A percentile compares a stretch with the other conserved stretches of the same genome.
phyloP scores from a whole-genome alignment of 2,329 filamentous ascomycete genomes.

The Claviceps cyperi region DNA sequence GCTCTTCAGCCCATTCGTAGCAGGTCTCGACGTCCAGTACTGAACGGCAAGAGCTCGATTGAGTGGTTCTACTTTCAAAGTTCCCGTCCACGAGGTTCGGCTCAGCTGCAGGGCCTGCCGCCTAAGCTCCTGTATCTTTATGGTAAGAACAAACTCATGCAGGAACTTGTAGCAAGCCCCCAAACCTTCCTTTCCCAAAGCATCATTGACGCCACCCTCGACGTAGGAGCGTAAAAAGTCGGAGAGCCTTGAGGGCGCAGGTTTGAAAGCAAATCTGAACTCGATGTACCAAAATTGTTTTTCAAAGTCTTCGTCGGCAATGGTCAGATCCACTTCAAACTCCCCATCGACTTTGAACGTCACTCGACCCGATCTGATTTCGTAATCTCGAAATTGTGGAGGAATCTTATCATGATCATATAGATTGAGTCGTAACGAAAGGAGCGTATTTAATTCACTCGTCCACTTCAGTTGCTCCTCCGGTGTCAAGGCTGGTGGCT shows the following conservation, averaged over 20 bases:
- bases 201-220: constrained; percentile 57
- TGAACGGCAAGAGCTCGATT: constrained; percentile 75
- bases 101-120: constrained; percentile 61
- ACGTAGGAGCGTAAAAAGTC: constrained; percentile 50
- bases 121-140: constrained; percentile 73
- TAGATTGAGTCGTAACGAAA: constrained; percentile 71
- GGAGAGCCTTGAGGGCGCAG: constrained; percentile 46
- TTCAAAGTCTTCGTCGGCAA: constrained; percentile 69
- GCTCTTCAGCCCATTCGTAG: constrained; percentile 50
- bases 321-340: constrained; percentile 85
- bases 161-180: constrained; percentile 71
- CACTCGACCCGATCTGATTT: constrained; percentile 70
- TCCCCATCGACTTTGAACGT: constrained; percentile 74
- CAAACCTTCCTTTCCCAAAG: constrained; percentile 56
- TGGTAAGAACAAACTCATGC: constrained; percentile 76
- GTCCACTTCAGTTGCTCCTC: constrained; percentile 62
- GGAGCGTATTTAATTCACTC: constrained; percentile 66
- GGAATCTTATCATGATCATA: constrained; percentile 69
- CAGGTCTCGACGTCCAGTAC: constrained; percentile 61
- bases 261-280: constrained; percentile 69
- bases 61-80: constrained; percentile 61
- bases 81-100: constrained; percentile 61
- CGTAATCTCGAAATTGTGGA: constrained; percentile 60
- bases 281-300: constrained; percentile 93
- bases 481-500: constrained; percentile 54